phyloP scores from a whole-genome alignment of 495 filamentous ascomycete species.

The Stereocaulon alpinum region DNA sequence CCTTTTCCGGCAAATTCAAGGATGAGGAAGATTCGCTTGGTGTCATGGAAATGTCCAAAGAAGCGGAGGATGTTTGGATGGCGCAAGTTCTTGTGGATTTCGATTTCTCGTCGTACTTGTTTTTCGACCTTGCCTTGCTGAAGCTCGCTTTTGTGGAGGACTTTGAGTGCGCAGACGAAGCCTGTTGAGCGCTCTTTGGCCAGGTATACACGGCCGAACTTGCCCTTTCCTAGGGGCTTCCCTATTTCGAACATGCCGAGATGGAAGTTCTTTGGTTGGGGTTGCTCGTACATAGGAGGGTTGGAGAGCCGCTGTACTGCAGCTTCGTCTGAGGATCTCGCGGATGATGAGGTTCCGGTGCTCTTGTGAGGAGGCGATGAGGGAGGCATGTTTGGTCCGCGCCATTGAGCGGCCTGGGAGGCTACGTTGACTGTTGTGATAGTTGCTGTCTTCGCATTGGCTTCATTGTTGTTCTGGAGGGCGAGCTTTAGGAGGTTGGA shows the following conservation, averaged over 20 bases:
- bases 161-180: constrained; percentile 95
- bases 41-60: constrained; percentile 95
- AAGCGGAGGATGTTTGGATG: constrained; percentile 93
- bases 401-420: constrained; percentile 53
- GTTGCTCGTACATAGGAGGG: constrained; percentile 48
- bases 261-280: constrained; percentile 66
- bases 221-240: constrained; percentile 89
- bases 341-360: constrained; percentile 29
- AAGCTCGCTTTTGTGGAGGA: constrained; percentile 88
- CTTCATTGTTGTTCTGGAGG: constrained; percentile 58
- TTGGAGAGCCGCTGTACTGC: constrained; percentile 43
- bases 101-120: constrained; percentile 92
- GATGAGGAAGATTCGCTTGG: constrained; percentile 90
- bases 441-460: constrained; percentile 44
- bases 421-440: constrained; percentile 52
- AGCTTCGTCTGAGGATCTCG: constrained; percentile 46
- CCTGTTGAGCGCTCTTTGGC: constrained; percentile 79
- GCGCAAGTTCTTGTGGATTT: constrained; percentile 92
- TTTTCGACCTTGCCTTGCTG: constrained; percentile 91
- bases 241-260: constrained; percentile 99
- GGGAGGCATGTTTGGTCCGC: constrained; percentile 33
- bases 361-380: constrained; percentile 29
- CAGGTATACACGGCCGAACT: constrained; percentile 93
- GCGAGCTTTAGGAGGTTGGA: constrained; percentile 73
- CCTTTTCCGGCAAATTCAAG: constrained; percentile 92